Conservation (phyloP, 2,329 filamentous ascomycete species). For the Dactylellina leptospora region DNA sequence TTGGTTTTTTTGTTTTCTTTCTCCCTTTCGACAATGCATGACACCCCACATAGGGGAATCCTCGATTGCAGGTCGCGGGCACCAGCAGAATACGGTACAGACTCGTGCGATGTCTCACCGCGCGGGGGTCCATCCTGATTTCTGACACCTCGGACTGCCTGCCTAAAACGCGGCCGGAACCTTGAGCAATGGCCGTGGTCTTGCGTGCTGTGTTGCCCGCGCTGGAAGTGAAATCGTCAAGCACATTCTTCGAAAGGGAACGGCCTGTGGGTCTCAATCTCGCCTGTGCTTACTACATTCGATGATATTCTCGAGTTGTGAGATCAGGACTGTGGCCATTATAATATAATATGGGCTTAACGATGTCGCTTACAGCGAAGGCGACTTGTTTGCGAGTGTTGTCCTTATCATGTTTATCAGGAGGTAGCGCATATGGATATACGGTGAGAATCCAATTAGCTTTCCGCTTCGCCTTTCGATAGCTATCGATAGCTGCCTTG, state of each 20-base stretch:
- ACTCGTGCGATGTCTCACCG: slow-evolving; percentile 27
- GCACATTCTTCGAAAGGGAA: too few species aligned
- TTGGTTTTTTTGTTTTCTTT: slow-evolving; percentile 12
- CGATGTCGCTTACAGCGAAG: too few species aligned
- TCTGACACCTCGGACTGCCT: slow-evolving; percentile 46
- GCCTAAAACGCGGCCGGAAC: slow-evolving; percentile 52
- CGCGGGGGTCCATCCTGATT: slow-evolving; percentile 40
- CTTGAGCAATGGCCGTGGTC: slow-evolving; percentile 21
- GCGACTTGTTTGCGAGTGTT: too few species aligned
- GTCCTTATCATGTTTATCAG: too few species aligned
- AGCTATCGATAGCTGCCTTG: not conserved
- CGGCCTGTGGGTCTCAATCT: slow-evolving; percentile 43
- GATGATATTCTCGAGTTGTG: slow-evolving; percentile 21
- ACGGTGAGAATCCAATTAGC: too few species aligned
- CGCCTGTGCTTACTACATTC: slow-evolving; percentile 33
- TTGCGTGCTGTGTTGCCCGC: slow-evolving; percentile 20
- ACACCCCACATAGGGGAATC: slow-evolving; percentile 29
- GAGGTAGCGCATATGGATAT: too few species aligned
- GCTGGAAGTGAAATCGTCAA: too few species aligned
- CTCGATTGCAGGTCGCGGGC: not conserved
- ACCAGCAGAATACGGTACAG: slow-evolving; percentile 27
- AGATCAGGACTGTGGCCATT: slow-evolving; percentile 14
- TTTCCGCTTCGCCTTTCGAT: too few species aligned
- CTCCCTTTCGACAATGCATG: slow-evolving; percentile 8
- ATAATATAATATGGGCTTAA: too few species aligned